Base-by-base conservation (phyloP, 768 basidiomycete genomes). In the Phallus indusiatus region DNA sequence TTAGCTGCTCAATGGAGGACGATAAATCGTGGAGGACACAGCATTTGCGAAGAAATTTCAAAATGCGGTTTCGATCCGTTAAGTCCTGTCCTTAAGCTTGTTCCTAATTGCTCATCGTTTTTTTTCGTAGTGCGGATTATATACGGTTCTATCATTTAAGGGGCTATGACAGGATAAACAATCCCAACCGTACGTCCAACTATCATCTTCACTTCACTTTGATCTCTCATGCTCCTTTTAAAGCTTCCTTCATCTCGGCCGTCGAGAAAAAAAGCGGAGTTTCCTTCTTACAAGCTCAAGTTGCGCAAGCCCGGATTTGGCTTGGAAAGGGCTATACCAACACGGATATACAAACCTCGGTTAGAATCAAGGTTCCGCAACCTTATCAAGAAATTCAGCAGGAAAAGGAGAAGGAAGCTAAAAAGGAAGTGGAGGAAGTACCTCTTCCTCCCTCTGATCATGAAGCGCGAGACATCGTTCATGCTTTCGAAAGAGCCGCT, bases 81-180 rank as follows among this genome's bases (percentile, higher is more conserved):
- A 64, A 63, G 86, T 68, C 21, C 18, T 33, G n/a, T 6, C 16
- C 36, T 8, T 16, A 37, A 8, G 8, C 16, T 8, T 16, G 16
- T 14, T 28, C 16, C 60, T 9, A 62, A 57, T 10, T 0, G 7
- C 18, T 35, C 17, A 47, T 8, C 34, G 18, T 53, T 21, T 17
- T 49, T 57, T 60, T 36, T 11, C 16, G 49, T 62, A 91, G 90
- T 17, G 66, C 75, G 73, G 85, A 94, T 60, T 94, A 87, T 68
- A 88, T 96, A 64, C 81, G 85, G 11, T 92, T 96, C 78, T 97
- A 90, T 74, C 93, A 98, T 72, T 78, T 99, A 22, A 81, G 96
- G 34, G 76, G 85, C 0, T 99, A 94, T 68, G 94, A 97, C 67
- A 78, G 94, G 21, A 90, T 94, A 67, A 94, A 93, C 66, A 85